A percentile compares a stretch with the other conserved stretches of the same genome.
Evolutionary conservation across 805 yeast genomes (phyloP).

Genomic region (Candida pseudoglaebosa): DNA sequence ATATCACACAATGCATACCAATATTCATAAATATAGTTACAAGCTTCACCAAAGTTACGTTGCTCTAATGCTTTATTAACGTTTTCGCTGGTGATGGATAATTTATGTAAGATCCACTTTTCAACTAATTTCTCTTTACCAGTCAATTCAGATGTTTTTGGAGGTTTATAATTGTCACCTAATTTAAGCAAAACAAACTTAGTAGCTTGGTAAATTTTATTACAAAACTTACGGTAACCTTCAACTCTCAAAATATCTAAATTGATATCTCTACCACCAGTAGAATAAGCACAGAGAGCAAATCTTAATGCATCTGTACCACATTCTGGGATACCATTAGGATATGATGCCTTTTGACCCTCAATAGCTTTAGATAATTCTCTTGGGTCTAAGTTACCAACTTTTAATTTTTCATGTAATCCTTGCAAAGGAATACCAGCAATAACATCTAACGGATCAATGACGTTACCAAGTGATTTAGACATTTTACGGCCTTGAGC

Average conservation of each 20-base stretch:
- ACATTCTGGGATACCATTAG: conserved; percentile 97
- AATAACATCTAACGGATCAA: conserved; percentile 95
- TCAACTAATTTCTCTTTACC: conserved; percentile 91
- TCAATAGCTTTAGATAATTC: conserved; percentile 83
- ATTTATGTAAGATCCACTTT: conserved; percentile 91
- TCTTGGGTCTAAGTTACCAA: conserved; percentile 84
- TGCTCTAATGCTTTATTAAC: conserved; percentile 67
- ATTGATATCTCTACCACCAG: conserved; percentile 98
- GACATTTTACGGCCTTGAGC: conserved; percentile 99
- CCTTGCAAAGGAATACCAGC: conserved; percentile 76
- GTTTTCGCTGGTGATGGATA: conserved; percentile 62
- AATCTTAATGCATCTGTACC: conserved; percentile 99
- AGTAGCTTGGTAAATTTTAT: conserved; percentile 98
- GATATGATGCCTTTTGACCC: conserved; percentile 88
- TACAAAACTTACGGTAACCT: conserved; percentile 99
- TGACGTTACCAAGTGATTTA: conserved; percentile 92
- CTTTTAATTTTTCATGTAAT: conserved; percentile 69
- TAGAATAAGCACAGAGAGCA: conserved; percentile 96
- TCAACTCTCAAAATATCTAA: conserved; percentile 94
- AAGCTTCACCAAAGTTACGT: conserved; percentile 86
- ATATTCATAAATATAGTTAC: conserved; percentile 84
- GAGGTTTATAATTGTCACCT: conserved; percentile 85
- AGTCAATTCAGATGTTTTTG: conserved; percentile 55
- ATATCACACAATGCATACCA: conserved; percentile 98
- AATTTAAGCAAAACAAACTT: conserved; percentile 92